Evolutionary conservation across 1,139 yeast genomes (phyloP).

Genomic region (Suhomyces wounanorum): DNA sequence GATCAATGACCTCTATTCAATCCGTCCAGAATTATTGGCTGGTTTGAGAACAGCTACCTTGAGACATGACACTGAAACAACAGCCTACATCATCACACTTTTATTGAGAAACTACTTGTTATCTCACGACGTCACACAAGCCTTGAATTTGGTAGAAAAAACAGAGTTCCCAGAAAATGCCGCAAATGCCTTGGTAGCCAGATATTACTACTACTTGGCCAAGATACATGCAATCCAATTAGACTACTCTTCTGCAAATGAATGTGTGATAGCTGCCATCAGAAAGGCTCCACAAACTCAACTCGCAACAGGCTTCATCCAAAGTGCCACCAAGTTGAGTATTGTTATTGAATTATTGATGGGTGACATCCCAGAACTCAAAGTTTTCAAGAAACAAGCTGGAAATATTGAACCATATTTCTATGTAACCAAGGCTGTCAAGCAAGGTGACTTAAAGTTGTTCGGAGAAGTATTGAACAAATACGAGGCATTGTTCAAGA

Average conservation of each 20-base stretch:
- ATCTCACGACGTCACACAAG: constrained; percentile 82
- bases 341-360: constrained; percentile 88
- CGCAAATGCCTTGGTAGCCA: constrained; percentile 85
- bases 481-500: constrained; percentile 62
- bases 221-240: constrained; percentile 89
- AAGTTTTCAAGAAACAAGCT: constrained; percentile 70
- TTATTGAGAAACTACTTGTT: constrained; percentile 78
- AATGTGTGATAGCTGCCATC: constrained; percentile 86
- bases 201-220: constrained; percentile 89
- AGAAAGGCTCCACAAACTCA: constrained; percentile 96
- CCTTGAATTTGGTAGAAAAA: constrained; percentile 86
- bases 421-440: constrained; percentile 87
- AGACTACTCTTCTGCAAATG: constrained; percentile 89
- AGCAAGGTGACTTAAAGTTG: constrained; percentile 82
- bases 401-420: constrained; percentile 72
- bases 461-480: constrained; percentile 74
- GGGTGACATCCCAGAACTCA: constrained; percentile 96
- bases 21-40: constrained; percentile 68
- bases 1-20: constrained; percentile 54
- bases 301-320: constrained; percentile 83
- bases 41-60: constrained; percentile 87
- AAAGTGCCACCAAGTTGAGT: constrained; percentile 85
- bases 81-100: constrained; percentile 82
- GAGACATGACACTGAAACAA: constrained; percentile 90
- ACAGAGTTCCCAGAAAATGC: constrained; percentile 85